A percentile compares a stretch with the other conserved stretches of the same genome.
Evolutionary conservation across 768 basidiomycete genomes (phyloP).

Genomic region (Termitomyces sp.): DNA sequence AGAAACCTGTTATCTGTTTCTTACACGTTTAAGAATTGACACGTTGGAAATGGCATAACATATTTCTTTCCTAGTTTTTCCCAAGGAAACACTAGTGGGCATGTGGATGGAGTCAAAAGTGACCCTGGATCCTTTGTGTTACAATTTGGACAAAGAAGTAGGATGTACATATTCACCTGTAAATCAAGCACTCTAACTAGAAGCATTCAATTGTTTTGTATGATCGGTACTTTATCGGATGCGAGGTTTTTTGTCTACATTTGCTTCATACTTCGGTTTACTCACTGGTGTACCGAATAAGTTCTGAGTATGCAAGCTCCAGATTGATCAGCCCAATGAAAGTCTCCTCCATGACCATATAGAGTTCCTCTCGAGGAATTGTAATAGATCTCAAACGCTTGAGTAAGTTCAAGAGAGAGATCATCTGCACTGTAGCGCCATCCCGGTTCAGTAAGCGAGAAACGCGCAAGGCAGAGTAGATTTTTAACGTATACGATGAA

Average conservation of each 20-base stretch:
- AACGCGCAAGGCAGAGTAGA: conserved; percentile 5
- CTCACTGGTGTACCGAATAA: not conserved
- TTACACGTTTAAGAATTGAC: too few relatives aligned
- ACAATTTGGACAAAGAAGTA: too few relatives aligned
- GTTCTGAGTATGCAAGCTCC: conserved; percentile 2
- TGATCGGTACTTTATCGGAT: too few relatives aligned
- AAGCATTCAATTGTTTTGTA: not conserved
- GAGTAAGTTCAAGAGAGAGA: conserved; percentile 5
- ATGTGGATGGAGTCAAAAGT: too few relatives aligned
- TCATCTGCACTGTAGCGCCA: conserved; percentile 11
- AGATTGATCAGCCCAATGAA: not conserved
- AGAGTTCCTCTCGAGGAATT: not conserved
- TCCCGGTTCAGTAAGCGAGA: conserved; percentile 12
- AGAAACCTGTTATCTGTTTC: too few relatives aligned
- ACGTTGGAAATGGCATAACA: too few relatives aligned
- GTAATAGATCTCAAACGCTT: conserved; percentile 5
- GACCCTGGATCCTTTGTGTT: too few relatives aligned
- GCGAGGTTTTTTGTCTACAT: not conserved
- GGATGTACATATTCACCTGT: too few relatives aligned
- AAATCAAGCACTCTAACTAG: too few relatives aligned
- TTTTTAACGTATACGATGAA: conserved; percentile 6
- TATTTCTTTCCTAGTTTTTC: too few relatives aligned
- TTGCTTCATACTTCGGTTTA: not conserved
- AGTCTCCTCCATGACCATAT: conserved; percentile 5
- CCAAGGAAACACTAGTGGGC: too few relatives aligned